Percentiles rank a stretch among this genome's conserved stretches.
These are phyloP conservation scores for Chlorella sp. DNA, from an alignment of 139 green algal species.

Conservation along the genomic window DNA sequence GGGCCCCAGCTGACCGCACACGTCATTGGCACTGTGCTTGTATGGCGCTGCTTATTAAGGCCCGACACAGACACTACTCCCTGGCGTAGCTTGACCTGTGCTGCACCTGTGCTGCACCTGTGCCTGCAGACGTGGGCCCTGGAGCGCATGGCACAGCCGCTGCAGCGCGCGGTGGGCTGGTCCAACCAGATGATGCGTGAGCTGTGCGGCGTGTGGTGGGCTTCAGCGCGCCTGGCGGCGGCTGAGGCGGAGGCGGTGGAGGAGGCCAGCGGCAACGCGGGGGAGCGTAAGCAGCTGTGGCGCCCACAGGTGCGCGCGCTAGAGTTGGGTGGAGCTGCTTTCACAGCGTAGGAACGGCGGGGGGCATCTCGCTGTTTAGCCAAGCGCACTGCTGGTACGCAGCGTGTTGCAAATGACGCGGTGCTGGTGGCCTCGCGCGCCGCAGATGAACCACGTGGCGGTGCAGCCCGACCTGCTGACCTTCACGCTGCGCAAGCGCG, in stretches of 20 bases:
- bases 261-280: not conserved
- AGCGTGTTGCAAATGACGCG: too few species aligned
- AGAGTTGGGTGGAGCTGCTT: too few species aligned
- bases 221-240: not conserved
- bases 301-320: not conserved
- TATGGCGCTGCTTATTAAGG: too few species aligned
- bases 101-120: not conserved
- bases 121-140: not conserved
- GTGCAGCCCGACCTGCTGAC: not conserved
- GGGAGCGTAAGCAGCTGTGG: conserved; percentile 4
- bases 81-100: not conserved
- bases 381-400: too few species aligned
- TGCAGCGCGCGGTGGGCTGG: conserved; percentile 9
- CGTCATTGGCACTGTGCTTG: too few species aligned
- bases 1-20: too few species aligned
- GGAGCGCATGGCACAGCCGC: not conserved
- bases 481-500: not conserved
- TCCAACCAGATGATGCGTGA: conserved; percentile 21
- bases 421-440: too few species aligned
- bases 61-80: too few species aligned
- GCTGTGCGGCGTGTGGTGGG: conserved; percentile 19
- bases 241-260: not conserved
- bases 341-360: too few species aligned
- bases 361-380: too few species aligned
- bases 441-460: not conserved